A percentile compares a stretch with the other conserved stretches of the same genome.
These are phyloP conservation scores for Mycena metata DNA, from an alignment of 768 basidiomycete genomes.

Conservation along the genomic window DNA sequence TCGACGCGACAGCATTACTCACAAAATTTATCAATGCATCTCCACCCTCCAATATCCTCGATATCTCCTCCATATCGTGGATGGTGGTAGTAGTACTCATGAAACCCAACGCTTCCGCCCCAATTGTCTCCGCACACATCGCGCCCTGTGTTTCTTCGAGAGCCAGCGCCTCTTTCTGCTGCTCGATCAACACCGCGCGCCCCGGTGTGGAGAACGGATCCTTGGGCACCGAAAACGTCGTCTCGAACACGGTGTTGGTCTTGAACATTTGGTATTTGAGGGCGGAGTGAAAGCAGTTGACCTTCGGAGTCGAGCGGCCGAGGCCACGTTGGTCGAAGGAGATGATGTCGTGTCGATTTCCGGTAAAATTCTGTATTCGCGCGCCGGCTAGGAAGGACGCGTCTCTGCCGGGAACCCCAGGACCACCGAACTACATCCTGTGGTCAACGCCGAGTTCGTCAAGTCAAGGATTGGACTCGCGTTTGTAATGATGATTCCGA, in stretches of 20 bases:
- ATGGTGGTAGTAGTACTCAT: conserved; percentile 38
- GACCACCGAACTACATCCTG: conserved; percentile 34
- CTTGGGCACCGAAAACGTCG: conserved; percentile 35
- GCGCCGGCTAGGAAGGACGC: conserved; percentile 21
- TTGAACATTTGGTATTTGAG: conserved; percentile 34
- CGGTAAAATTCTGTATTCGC: conserved; percentile 27
- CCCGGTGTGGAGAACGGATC: conserved; percentile 34
- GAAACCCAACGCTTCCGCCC: conserved; percentile 30
- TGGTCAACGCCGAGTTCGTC: too few relatives aligned
- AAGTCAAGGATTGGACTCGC: too few relatives aligned
- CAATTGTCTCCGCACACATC: conserved; percentile 30
- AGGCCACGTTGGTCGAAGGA: conserved; percentile 39
- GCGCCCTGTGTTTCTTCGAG: conserved; percentile 31
- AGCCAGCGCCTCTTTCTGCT: conserved; percentile 37
- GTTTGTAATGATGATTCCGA: conserved; percentile 36
- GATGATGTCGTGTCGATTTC: conserved; percentile 39
- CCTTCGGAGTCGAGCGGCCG: conserved; percentile 30
- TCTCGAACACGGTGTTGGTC: conserved; percentile 37
- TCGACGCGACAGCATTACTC: too few relatives aligned
- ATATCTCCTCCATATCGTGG: conserved; percentile 38
- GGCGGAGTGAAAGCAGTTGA: conserved; percentile 33
- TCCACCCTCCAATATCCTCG: conserved; percentile 28
- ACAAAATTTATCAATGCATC: conserved; percentile 36
- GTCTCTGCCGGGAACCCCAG: conserved; percentile 24
- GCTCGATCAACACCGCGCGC: conserved; percentile 35